Evolutionary conservation across 176 grass and related monocot species (phyloP).

Genomic region (Aegilops longissima): DNA sequence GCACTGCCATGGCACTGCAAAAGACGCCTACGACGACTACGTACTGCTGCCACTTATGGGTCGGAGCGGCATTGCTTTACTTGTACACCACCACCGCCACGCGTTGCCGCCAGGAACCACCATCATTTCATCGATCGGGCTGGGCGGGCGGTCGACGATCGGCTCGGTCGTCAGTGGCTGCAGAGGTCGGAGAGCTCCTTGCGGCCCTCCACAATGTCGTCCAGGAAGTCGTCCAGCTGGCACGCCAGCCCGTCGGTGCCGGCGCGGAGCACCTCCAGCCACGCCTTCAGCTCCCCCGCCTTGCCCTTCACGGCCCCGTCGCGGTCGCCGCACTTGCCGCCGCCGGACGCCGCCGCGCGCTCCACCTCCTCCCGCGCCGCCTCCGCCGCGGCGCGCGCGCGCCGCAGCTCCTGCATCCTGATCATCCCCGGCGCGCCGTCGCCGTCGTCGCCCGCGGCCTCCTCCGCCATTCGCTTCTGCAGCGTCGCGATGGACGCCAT

Average conservation of each 20-base stretch:
- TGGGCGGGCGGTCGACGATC: background rate
- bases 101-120: background rate
- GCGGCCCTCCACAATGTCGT: constrained; percentile 98
- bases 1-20: background rate
- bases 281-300: constrained; percentile 72
- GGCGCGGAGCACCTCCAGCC: constrained; percentile 69
- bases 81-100: constrained; percentile 27
- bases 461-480: constrained; percentile 68
- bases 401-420: constrained; percentile 67
- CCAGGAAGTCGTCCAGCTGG: constrained; percentile 96
- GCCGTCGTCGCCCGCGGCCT: constrained; percentile 32
- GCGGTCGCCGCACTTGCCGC: constrained; percentile 28
- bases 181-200: constrained; percentile 97
- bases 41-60: constrained; percentile 1
- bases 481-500: constrained; percentile 67
- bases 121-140: background rate
- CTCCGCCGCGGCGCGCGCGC: constrained; percentile 59
- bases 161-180: constrained; percentile 55
- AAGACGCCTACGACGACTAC: background rate
- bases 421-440: constrained; percentile 32
- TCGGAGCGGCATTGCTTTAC: constrained; percentile 7
- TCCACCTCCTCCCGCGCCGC: constrained; percentile 77
- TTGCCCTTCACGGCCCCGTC: constrained; percentile 53
- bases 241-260: constrained; percentile 85
- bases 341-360: constrained; percentile 9